These are phyloP conservation scores for Vaccinium darrowii DNA, from an alignment of 148 eudicot genomes.

Conservation along the genomic window DNA sequence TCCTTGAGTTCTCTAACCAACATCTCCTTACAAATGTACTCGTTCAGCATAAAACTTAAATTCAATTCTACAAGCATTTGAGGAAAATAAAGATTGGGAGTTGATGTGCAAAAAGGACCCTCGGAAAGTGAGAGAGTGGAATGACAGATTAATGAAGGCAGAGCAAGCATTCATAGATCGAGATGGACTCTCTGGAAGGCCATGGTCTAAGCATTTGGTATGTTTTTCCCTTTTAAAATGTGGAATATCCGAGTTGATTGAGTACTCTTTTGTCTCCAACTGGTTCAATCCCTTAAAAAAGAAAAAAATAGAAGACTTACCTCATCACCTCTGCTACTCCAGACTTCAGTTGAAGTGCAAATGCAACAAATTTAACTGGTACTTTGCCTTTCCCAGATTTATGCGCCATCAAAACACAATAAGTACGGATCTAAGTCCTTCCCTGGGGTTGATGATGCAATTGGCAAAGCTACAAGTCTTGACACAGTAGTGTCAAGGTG, in stretches of 20 bases:
- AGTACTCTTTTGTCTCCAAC: not conserved
- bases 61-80: slow-evolving; percentile 26
- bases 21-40: not conserved
- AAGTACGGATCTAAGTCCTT: slow-evolving; percentile 53
- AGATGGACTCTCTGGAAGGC: slow-evolving; percentile 55
- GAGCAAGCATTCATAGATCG: slow-evolving; percentile 52
- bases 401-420: slow-evolving; percentile 54
- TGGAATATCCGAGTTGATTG: not conserved
- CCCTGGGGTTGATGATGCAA: slow-evolving; percentile 50
- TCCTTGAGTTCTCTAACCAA: not conserved
- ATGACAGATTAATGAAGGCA: slow-evolving; percentile 61
- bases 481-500: slow-evolving; percentile 37
- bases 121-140: slow-evolving; percentile 45
- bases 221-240: slow-evolving; percentile 8
- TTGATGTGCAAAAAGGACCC: slow-evolving; percentile 28
- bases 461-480: slow-evolving; percentile 36
- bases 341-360: not conserved
- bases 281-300: not conserved
- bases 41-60: not conserved
- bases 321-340: not conserved
- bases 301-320: too few relatives aligned
- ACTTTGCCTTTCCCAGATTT: slow-evolving; percentile 36
- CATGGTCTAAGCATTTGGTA: slow-evolving; percentile 63
- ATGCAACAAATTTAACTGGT: slow-evolving; percentile 2
- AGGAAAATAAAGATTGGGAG: slow-evolving; percentile 36